A percentile compares a stretch with the other conserved stretches of the same genome.
phyloP scores from a whole-genome alignment of 2,329 filamentous ascomycete genomes.

The Nakataea oryzae region DNA sequence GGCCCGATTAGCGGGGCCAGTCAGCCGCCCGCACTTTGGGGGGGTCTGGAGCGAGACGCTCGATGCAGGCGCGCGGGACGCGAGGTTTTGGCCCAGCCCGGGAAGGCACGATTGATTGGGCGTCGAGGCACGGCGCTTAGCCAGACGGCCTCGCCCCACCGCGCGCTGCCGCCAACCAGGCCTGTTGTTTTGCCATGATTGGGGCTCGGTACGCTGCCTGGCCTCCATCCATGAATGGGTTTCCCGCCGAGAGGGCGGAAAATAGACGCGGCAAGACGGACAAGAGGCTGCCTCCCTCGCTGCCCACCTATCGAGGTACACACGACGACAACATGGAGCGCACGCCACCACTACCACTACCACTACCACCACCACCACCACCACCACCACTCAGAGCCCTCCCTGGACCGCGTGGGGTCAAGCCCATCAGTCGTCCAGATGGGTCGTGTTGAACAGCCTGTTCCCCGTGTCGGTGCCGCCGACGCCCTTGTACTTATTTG shows the following conservation, averaged over 20 bases:
- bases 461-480: conserved; percentile 47
- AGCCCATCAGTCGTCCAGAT: conserved; percentile 17
- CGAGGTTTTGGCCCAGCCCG: neutral
- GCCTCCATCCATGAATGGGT: too few species aligned
- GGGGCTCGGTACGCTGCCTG: neutral
- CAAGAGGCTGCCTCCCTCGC: too few species aligned
- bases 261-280: neutral
- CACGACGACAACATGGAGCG: too few species aligned
- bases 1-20: neutral
- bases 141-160: neutral
- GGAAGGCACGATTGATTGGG: neutral
- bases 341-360: too few species aligned
- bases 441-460: conserved; percentile 47
- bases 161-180: neutral
- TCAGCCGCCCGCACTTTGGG: too few species aligned
- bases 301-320: too few species aligned
- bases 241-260: too few species aligned
- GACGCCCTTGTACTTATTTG: conserved; percentile 43
- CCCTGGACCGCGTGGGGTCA: too few species aligned
- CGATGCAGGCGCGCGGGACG: neutral
- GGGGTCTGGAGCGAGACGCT: neutral
- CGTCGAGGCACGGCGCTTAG: neutral
- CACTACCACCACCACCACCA: too few species aligned
- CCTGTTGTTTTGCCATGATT: neutral
- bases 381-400: too few species aligned